Base-by-base conservation (phyloP, 164 flowering plant species). In the Tetrastigma voinierianum region DNA sequence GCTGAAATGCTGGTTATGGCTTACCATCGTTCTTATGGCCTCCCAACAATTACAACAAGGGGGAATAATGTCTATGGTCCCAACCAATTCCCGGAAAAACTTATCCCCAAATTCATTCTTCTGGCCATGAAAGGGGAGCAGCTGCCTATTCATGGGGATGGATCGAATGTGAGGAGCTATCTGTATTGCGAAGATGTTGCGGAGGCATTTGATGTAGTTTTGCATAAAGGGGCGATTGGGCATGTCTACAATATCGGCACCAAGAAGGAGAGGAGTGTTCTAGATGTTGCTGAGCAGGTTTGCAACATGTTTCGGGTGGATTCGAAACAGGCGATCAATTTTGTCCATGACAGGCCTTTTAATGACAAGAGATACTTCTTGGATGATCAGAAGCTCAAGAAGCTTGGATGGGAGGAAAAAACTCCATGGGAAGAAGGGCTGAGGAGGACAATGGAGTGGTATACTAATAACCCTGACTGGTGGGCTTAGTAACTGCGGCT, bases 1-100 rank as follows among this genome's bases (percentile, higher is more conserved):
- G 78, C 78, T 15, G 78, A 75, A 65, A 75, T 71, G 78, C 53
- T 75, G 9, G 78, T 71, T 32, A 75, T 71, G 78, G 78, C 78
- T 9, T 75, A 75, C 25, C 64, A 58, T 2, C 64, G 74, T 19
- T 70, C 74, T 9, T 75, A 75, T 56, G 72, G 72, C 5, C 68
- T 75, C 1, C 78, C 78, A 0, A 63, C 57, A 11, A 75, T 75
- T 9, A 75, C 78, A 0, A 75, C 78, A n/a, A 17, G 78, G 24
- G 74, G 78, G 2, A 75, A 75, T 46, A 75, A 75, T 67, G 78
- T 71, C 2, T 71, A 75, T 45, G 78, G 78, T 3, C 78, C 78
- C 1, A 67, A 75, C 14, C 78, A 75, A 12, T 75, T 20, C 25
- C 78, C 78, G 0, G 78, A 75, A 45, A 75, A 75, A 54, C 72